Evolutionary conservation across 305 asterid genomes (phyloP).

Genomic region (Fraxinus angustifolia): DNA sequence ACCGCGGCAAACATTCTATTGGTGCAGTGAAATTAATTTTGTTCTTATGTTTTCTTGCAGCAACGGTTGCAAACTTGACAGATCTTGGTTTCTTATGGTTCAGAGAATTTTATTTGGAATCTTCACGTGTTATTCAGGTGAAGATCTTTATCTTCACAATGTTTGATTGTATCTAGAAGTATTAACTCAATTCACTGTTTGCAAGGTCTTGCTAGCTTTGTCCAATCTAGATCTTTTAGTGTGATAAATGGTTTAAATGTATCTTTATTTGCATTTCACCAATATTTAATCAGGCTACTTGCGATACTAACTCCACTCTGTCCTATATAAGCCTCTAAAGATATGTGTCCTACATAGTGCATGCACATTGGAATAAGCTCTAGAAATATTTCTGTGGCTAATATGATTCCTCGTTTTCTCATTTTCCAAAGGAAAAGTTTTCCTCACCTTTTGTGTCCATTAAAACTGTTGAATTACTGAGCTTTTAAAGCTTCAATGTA

Average conservation of each 20-base stretch:
- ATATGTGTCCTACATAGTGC: not conserved
- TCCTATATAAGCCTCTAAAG: not conserved
- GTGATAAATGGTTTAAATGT: not conserved
- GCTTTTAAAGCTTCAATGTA: not conserved
- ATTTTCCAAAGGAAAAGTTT: not conserved
- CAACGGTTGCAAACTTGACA: conserved; percentile 71
- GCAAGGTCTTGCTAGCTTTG: conserved; percentile 3
- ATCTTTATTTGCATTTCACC: not conserved
- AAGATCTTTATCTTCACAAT: conserved; percentile 3
- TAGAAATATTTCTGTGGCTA: conserved; percentile 1
- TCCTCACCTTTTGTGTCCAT: not conserved
- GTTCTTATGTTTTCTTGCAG: conserved; percentile 53
- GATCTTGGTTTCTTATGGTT: conserved; percentile 99
- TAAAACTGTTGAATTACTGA: not conserved
- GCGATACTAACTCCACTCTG: not conserved
- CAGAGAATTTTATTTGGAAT: conserved; percentile 96
- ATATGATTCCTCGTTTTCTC: not conserved
- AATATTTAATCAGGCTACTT: not conserved
- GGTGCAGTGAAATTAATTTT: conserved; percentile 29
- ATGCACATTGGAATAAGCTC: conserved; percentile 2
- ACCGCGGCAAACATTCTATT: not conserved
- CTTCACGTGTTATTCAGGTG: conserved; percentile 99
- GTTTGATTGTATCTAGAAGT: not conserved
- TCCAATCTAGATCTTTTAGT: conserved; percentile 18
- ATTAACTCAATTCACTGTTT: not conserved